Base-by-base conservation (phyloP, 2,329 filamentous ascomycete species). In the Xylariaceae sp. region DNA sequence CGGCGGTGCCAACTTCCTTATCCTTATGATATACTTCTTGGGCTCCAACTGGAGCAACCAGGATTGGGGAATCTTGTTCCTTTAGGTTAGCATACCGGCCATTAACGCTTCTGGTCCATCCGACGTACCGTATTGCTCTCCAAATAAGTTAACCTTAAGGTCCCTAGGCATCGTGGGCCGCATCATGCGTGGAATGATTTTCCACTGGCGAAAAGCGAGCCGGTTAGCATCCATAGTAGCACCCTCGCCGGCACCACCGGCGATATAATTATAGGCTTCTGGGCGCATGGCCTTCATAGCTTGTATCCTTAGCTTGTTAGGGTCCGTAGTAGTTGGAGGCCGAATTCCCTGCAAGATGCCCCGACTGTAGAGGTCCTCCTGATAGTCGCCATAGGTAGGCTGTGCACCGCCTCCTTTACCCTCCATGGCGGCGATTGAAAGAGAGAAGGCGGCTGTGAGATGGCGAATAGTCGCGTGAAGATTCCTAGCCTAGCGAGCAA, bases 41-140 rank as follows among this genome's bases (percentile, higher is more conserved):
- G 0, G 89, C 85, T 0, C 88, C 88, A 1, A 91, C 77, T 0
- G 88, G 88, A 1, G 86, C 87, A 64, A 87, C 80, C 2, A 89
- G 66, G 1, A 88, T 60, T 0, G 85, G 85, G 13, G 72, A 75
- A 3, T 74, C 68, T 69, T 20, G n/a, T 18, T 20, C 44, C 20
- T 29, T 47, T 56, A 10, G 52, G 55, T 10, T 7, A 15, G n/a
- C 7, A 20, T 20, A 13, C 18, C 10, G 7, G 20, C 13, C 8
- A 3, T 21, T 21, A 1, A 6, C n/a, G 4, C 11, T 26, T 13
- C 11, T 29, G n/a, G 11, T n/a, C n/a, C n/a, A 18, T 18, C 13
- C 13, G 9, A 57, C 57, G 11, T 55, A 74, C 74, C 70, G 49
- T 81, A 81, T 24, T 66, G 73, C 23, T 74, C 69, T 0, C 79